These are phyloP conservation scores for Penicillium sp. DNA, from an alignment of 2,329 filamentous ascomycete genomes.

Conservation along the genomic window DNA sequence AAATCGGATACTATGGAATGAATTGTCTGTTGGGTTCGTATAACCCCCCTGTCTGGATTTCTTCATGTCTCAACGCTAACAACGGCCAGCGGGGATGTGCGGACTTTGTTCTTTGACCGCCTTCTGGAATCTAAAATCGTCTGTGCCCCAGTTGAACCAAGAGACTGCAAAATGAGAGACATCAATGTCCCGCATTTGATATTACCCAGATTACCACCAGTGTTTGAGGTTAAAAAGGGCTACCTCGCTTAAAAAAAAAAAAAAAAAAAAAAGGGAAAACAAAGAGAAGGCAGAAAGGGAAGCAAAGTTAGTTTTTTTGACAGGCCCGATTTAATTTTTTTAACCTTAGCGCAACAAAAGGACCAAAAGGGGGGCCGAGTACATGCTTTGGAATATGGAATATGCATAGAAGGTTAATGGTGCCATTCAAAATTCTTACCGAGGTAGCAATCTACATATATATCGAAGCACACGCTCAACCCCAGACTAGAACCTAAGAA, in stretches of 20 bases:
- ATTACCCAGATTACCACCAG: too few relatives aligned
- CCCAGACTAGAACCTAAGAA: background rate
- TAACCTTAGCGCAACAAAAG: background rate
- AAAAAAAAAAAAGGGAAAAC: background rate
- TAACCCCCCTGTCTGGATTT: constrained; percentile 1
- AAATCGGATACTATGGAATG: constrained; percentile 27
- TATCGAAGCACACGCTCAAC: background rate
- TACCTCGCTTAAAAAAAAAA: background rate
- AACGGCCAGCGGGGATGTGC: constrained; percentile 17
- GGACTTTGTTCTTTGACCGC: constrained; percentile 14
- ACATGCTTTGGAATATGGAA: background rate
- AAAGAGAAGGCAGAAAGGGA: background rate
- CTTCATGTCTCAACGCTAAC: constrained; percentile 1
- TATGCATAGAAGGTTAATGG: background rate
- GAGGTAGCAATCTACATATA: background rate
- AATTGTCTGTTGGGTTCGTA: constrained; percentile 21
- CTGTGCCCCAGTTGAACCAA: background rate
- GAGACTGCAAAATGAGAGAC: too few relatives aligned
- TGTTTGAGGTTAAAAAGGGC: too few relatives aligned
- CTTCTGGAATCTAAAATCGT: constrained; percentile 11
- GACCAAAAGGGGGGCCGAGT: background rate
- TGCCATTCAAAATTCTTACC: background rate
- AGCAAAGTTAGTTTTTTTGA: background rate
- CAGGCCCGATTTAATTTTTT: background rate
- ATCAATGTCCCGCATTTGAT: too few relatives aligned